Conservation (phyloP, 345 rosid genomes). For the Heritiera fomes region DNA sequence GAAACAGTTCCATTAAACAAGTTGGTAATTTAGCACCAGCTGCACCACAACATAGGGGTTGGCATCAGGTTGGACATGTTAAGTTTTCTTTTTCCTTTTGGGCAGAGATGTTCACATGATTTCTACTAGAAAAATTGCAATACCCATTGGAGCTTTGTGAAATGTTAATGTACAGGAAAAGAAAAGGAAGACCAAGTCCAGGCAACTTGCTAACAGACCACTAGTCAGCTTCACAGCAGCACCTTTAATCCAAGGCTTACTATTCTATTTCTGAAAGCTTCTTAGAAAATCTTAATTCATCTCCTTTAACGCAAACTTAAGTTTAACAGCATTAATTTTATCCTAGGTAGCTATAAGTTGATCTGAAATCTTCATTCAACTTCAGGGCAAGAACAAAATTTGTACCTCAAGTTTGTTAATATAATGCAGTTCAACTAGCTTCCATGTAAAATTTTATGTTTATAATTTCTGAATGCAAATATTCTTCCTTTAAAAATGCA, state of each 20-base stretch:
- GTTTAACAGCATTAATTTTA: background rate
- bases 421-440: background rate
- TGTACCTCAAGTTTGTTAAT: background rate
- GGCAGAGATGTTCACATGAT: background rate
- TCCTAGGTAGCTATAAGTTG: background rate
- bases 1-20: background rate
- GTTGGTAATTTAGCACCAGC: background rate
- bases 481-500: constrained; percentile 1
- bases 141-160: background rate
- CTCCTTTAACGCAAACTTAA: no score
- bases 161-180: background rate
- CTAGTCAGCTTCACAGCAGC: background rate
- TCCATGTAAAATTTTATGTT: background rate
- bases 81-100: background rate
- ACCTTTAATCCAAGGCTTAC: background rate
- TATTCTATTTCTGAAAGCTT: background rate
- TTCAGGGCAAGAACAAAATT: background rate
- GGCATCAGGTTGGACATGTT: background rate
- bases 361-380: background rate
- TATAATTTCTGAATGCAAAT: background rate
- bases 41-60: background rate
- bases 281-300: background rate
- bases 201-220: background rate
- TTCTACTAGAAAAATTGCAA: background rate
- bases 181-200: background rate